phyloP scores from a whole-genome alignment of 2,329 filamentous ascomycete species.

The Ophiocordyceps sinensis region DNA sequence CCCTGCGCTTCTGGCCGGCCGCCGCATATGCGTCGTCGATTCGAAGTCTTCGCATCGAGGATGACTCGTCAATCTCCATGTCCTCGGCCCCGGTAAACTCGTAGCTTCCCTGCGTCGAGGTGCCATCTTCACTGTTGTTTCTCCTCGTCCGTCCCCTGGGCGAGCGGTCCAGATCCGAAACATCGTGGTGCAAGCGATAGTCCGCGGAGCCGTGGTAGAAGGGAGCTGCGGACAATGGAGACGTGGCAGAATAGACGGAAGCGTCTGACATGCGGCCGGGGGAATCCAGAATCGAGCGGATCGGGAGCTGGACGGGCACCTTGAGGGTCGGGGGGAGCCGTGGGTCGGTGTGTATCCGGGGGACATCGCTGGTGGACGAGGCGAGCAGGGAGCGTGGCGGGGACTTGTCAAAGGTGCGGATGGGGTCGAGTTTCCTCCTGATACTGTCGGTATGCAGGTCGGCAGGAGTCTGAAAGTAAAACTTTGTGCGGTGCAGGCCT shows the following conservation, averaged over 20 bases:
- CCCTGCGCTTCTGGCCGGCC: constrained; percentile 37
- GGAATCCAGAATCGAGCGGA: constrained; percentile 25
- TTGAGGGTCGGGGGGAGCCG: constrained; percentile 23
- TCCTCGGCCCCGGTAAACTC: constrained; percentile 25
- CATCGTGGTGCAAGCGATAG: constrained; percentile 29
- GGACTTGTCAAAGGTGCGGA: constrained; percentile 29
- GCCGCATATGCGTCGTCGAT: constrained; percentile 30
- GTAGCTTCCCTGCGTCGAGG: constrained; percentile 29
- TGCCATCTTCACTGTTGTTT: constrained; percentile 38
- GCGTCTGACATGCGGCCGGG: constrained; percentile 29
- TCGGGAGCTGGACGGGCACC: constrained; percentile 31
- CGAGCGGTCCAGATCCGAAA: constrained; percentile 31
- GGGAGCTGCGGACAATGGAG: constrained; percentile 25
- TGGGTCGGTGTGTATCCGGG: constrained; percentile 22
- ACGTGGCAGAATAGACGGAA: constrained; percentile 31
- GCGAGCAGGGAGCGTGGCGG: constrained; percentile 30
- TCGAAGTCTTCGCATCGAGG: constrained; percentile 33
- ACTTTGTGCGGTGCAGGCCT: constrained; percentile 33
- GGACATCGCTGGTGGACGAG: constrained; percentile 24
- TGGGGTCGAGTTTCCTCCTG: constrained; percentile 40
- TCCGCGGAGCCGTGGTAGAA: constrained; percentile 25
- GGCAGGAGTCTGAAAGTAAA: constrained; percentile 30
- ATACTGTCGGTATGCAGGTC: constrained; percentile 34
- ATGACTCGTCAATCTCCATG: constrained; percentile 37
- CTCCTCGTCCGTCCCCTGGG: constrained; percentile 29